Percentiles rank a stretch among this genome's conserved stretches.
These are phyloP conservation scores for Diospyros lotus DNA, from an alignment of 148 eudicot genomes.

Conservation along the genomic window DNA sequence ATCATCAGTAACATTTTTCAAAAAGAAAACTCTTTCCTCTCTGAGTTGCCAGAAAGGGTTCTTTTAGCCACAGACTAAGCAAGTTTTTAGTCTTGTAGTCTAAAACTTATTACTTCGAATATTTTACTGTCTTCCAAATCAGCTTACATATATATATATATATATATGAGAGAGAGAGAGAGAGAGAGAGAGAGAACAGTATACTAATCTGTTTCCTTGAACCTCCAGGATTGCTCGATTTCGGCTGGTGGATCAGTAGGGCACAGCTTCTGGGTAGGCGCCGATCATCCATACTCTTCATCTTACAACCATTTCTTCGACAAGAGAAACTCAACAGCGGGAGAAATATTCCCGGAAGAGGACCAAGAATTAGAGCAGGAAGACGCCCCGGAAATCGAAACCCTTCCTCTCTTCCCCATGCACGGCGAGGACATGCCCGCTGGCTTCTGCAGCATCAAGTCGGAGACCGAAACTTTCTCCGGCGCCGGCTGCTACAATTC, in stretches of 20 bases:
- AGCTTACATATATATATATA: too few relatives aligned
- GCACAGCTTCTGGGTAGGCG: conserved; percentile 40
- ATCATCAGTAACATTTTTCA: too few relatives aligned
- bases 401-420: conserved; percentile 92
- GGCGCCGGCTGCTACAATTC: conserved; percentile 27
- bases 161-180: too few relatives aligned
- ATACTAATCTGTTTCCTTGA: too few relatives aligned
- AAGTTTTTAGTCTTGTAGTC: too few relatives aligned
- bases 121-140: too few relatives aligned
- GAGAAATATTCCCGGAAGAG: conserved; percentile 29
- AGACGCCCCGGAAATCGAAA: conserved; percentile 43
- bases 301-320: conserved; percentile 39
- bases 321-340: conserved; percentile 23
- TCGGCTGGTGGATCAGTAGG: conserved; percentile 44
- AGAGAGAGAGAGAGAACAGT: too few relatives aligned
- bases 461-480: conserved; percentile 21
- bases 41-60: too few relatives aligned
- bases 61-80: too few relatives aligned
- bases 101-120: too few relatives aligned
- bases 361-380: conserved; percentile 27
- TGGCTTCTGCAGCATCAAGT: conserved; percentile 22
- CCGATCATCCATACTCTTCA: conserved; percentile 22
- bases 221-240: conserved; percentile 65
- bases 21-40: too few relatives aligned
- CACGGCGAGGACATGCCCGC: conserved; percentile 44